Evolutionary conservation across 2,329 filamentous ascomycete species (phyloP).

Genomic region (Trichoderma brevicompactum): DNA sequence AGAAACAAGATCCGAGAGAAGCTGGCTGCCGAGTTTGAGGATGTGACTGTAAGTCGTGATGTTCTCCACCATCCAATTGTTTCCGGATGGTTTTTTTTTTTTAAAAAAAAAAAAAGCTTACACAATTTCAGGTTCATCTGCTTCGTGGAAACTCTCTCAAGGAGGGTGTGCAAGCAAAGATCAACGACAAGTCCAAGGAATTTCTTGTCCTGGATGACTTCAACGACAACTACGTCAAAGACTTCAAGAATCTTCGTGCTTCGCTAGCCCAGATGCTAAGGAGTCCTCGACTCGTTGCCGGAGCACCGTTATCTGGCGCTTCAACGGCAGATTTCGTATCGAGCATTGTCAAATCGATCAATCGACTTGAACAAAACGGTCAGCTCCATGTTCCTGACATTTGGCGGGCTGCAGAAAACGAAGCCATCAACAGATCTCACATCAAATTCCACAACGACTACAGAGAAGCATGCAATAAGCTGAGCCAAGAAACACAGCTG

Average conservation of each 20-base stretch:
- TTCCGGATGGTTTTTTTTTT: no score
- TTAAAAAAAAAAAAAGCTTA: not conserved
- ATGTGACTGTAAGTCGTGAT: conserved; percentile 18
- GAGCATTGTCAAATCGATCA: conserved; percentile 25
- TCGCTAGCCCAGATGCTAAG: conserved; percentile 19
- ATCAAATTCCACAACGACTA: conserved; percentile 26
- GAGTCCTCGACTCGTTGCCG: conserved; percentile 15
- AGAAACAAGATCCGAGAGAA: conserved; percentile 27
- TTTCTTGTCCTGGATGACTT: conserved; percentile 22
- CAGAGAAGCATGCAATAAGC: conserved; percentile 23
- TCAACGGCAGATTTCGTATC: conserved; percentile 21
- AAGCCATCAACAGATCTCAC: conserved; percentile 24
- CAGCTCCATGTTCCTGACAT: conserved; percentile 24
- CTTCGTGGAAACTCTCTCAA: conserved; percentile 26
- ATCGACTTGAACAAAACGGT: conserved; percentile 22
- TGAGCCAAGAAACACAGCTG: conserved; percentile 11
- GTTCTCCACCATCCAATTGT: not conserved
- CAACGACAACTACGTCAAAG: conserved; percentile 24
- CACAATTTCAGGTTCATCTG: conserved; percentile 10
- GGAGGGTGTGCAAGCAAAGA: conserved; percentile 17
- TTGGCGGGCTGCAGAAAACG: conserved; percentile 22
- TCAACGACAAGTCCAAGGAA: conserved; percentile 22
- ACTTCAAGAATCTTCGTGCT: conserved; percentile 23
- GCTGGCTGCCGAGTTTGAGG: conserved; percentile 22
- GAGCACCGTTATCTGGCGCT: conserved; percentile 13